Conservation (phyloP, 176 grass and related monocot species). For the Areca catechu region DNA sequence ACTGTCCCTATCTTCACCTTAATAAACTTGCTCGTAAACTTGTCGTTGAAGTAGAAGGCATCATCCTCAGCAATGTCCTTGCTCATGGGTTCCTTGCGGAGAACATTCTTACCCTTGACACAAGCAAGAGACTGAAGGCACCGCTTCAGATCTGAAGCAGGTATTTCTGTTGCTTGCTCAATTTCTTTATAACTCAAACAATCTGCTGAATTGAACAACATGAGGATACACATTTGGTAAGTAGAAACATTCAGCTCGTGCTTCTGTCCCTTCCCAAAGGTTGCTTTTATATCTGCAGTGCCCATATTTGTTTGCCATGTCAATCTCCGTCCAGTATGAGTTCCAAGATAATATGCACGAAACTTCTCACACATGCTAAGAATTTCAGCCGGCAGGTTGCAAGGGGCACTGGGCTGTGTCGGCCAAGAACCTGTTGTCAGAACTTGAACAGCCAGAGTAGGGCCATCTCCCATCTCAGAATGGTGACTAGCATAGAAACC, state of each 20-base stretch:
- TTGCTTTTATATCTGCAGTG: slow-evolving; percentile 90
- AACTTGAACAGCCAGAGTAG: slow-evolving; percentile 84
- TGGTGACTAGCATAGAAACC: slow-evolving; percentile 73
- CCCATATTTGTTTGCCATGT: slow-evolving; percentile 99
- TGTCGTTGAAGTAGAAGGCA: slow-evolving; percentile 84
- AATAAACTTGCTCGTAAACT: slow-evolving; percentile 92
- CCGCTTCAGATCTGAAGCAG: slow-evolving; percentile 79
- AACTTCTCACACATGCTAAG: slow-evolving; percentile 73
- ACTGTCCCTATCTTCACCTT: slow-evolving; percentile 97
- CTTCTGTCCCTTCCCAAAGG: slow-evolving; percentile 81
- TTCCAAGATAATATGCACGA: slow-evolving; percentile 82
- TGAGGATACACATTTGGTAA: slow-evolving; percentile 96
- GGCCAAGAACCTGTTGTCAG: slow-evolving; percentile 96
- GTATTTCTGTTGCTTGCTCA: slow-evolving; percentile 71
- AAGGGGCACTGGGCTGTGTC: slow-evolving; percentile 64
- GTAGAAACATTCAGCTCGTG: slow-evolving; percentile 98
- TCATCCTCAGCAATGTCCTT: slow-evolving; percentile 97
- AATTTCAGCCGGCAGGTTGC: slow-evolving; percentile 86
- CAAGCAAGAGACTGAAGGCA: slow-evolving; percentile 96
- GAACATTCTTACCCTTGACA: slow-evolving; percentile 95
- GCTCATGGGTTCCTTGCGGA: slow-evolving; percentile 95
- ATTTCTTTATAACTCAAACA: slow-evolving; percentile 69
- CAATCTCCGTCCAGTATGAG: slow-evolving; percentile 81
- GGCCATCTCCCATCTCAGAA: slow-evolving; percentile 62
- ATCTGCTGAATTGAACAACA: slow-evolving; percentile 73